Percentiles rank a stretch among this genome's conserved stretches.
Evolutionary conservation across 345 rosid species (phyloP).

Genomic region (Garcia nutans): DNA sequence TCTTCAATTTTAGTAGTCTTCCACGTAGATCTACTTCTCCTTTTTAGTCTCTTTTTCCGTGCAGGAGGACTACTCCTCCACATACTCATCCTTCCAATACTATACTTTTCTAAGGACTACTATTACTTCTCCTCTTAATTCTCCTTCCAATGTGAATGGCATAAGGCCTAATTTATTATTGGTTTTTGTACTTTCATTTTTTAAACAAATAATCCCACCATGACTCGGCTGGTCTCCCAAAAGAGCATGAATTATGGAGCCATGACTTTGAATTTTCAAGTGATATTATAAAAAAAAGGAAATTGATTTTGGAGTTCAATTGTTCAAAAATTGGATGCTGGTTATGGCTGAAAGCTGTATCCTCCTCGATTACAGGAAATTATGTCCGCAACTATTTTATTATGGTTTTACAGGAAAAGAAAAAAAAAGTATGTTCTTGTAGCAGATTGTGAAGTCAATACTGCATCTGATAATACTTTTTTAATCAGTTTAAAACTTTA

Average conservation of each 20-base stretch:
- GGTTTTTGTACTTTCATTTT: neutral
- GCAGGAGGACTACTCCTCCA: no score
- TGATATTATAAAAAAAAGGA: neutral
- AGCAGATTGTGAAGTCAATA: neutral
- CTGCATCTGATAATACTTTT: no score
- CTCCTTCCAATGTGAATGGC: no score
- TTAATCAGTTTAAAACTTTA: no score
- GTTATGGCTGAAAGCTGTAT: conserved; percentile 1
- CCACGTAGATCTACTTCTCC: no score
- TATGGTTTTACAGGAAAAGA: neutral
- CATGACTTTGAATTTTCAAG: neutral
- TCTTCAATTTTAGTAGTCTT: no score
- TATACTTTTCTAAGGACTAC: no score
- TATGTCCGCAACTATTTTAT: conserved; percentile 1
- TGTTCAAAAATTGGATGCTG: neutral
- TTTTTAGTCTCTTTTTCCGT: no score
- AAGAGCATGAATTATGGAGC: neutral
- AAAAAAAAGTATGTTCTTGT: neutral
- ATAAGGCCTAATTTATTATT: no score
- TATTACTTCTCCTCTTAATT: no score
- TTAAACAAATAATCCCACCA: neutral
- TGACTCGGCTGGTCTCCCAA: neutral
- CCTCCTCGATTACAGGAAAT: conserved; percentile 4
- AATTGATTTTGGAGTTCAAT: neutral
- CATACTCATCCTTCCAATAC: no score